A percentile compares a stretch with the other conserved stretches of the same genome.
phyloP scores from a whole-genome alignment of 73 alveolate genomes.

The Tetrahymena thermophila region DNA sequence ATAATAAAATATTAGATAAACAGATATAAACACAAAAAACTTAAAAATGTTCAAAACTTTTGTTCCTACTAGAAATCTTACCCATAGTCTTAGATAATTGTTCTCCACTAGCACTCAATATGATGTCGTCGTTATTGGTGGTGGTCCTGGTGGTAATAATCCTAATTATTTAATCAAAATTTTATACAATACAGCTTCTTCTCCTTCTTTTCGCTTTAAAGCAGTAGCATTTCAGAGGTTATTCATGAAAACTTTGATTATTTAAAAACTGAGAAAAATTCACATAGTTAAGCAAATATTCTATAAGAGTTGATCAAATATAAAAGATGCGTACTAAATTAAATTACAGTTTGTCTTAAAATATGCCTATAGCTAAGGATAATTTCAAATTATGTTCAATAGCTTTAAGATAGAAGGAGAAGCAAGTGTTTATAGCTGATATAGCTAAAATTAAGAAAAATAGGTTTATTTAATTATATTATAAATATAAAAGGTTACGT shows the following conservation, averaged over 20 bases:
- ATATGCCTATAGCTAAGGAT: not conserved
- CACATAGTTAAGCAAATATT: not conserved
- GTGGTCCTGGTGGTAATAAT: conserved; percentile 86
- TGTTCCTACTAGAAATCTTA: not conserved
- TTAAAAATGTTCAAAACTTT: not conserved
- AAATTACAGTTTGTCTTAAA: too few species aligned
- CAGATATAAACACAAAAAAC: not conserved
- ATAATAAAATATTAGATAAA: not conserved
- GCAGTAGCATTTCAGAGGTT: not conserved
- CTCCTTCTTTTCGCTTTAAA: not conserved
- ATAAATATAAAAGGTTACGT: conserved; percentile 45
- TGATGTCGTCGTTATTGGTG: conserved; percentile 77
- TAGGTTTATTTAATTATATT: not conserved
- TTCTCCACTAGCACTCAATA: not conserved
- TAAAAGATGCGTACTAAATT: too few species aligned
- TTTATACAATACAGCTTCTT: not conserved
- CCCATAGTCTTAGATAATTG: not conserved
- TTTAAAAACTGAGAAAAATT: not conserved
- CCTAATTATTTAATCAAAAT: not conserved
- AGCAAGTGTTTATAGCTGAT: not conserved
- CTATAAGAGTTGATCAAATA: too few species aligned
- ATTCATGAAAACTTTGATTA: not conserved
- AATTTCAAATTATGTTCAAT: not conserved
- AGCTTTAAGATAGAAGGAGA: not conserved
- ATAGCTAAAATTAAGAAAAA: not conserved